phyloP scores from a whole-genome alignment of 2,329 filamentous ascomycete genomes.

The Fusarium udum region DNA sequence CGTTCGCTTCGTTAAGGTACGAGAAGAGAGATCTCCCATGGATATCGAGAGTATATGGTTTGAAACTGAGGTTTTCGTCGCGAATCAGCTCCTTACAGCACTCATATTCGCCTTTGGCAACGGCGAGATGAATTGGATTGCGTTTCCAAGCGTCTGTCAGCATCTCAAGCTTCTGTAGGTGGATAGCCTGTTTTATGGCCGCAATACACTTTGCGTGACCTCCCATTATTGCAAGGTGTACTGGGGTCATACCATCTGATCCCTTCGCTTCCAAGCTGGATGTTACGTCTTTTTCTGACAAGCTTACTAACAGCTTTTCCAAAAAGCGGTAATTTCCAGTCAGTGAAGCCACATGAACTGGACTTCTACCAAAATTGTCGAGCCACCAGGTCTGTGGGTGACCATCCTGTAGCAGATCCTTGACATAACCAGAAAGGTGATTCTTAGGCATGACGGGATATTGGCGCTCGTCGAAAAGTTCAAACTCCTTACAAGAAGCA shows the following conservation, averaged over 20 bases:
- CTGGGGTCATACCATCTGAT: neutral
- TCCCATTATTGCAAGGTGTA: neutral
- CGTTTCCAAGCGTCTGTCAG: neutral
- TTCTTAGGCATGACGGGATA: neutral
- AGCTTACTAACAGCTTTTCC: fast-evolving
- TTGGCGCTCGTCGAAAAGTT: fast-evolving
- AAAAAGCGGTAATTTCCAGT: neutral
- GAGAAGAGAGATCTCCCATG: neutral
- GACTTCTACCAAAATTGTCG: neutral
- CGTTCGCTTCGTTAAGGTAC: neutral
- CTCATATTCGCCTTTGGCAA: neutral
- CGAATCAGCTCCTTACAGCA: neutral
- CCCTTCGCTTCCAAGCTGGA: neutral
- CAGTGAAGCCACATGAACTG: neutral
- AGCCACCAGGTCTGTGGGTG: neutral
- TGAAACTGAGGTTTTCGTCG: neutral
- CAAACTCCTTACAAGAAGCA: neutral
- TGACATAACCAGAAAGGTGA: neutral
- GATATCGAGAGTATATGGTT: neutral
- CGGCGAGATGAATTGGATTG: neutral
- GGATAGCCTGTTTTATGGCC: neutral
- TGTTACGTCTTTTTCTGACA: neutral
- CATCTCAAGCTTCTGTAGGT: neutral
- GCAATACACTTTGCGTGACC: neutral
- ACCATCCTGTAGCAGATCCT: no score